These are phyloP conservation scores for Exsudoporus floridanus DNA, from an alignment of 1,284 basidiomycete species.

Conservation along the genomic window DNA sequence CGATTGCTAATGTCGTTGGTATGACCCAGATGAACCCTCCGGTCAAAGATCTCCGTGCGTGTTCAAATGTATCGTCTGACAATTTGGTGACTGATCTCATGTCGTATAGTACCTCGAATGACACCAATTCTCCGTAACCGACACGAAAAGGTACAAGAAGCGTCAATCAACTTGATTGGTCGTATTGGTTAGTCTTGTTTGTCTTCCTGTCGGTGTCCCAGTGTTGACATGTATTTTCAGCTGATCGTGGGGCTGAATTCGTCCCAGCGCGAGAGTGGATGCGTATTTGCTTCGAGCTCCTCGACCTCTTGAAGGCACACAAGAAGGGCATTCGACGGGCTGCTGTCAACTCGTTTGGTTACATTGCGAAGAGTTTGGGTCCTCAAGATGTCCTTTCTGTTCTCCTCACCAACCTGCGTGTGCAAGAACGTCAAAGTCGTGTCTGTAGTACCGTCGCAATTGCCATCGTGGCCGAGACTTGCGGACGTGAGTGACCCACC, in stretches of 20 bases:
- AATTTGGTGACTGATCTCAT: constrained; percentile 14
- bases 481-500: constrained; percentile 69
- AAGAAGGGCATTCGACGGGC: constrained; percentile 99
- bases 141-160: constrained; percentile 99
- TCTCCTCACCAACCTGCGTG: constrained; percentile 92
- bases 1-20: constrained; percentile 98
- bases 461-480: constrained; percentile 96
- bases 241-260: constrained; percentile 98
- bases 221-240: constrained; percentile 40
- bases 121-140: constrained; percentile 98
- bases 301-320: constrained; percentile 97
- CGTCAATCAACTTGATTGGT: constrained; percentile 98
- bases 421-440: constrained; percentile 98
- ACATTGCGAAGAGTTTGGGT: constrained; percentile 98
- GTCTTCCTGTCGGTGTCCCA: not conserved
- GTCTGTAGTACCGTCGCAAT: constrained; percentile 99
- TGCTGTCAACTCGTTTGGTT: constrained; percentile 99
- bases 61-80: not conserved
- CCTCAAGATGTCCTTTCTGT: constrained; percentile 98
- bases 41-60: constrained; percentile 94
- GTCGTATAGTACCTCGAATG: constrained; percentile 86
- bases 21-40: constrained; percentile 99
- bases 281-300: constrained; percentile 98
- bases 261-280: constrained; percentile 99
- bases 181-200: constrained; percentile 71